Evolutionary conservation across 2,329 filamentous ascomycete species (phyloP).

Genomic region (Tolypocladium album): DNA sequence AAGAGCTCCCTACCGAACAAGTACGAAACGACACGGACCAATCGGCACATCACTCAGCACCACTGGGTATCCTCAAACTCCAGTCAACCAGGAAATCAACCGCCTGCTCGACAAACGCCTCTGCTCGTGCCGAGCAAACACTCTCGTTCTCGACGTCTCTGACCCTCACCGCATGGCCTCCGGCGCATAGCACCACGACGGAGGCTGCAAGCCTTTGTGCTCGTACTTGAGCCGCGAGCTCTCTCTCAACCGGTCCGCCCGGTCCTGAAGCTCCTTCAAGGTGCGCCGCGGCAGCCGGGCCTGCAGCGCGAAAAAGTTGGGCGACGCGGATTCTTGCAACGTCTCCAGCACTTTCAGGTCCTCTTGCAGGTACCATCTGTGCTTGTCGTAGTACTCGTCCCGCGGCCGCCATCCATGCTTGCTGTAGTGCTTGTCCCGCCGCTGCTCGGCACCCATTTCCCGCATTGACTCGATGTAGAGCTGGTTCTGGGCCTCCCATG

Average conservation of each 20-base stretch:
- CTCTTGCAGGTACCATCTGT: constrained; percentile 15
- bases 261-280: constrained; percentile 8
- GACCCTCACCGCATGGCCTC: not conserved
- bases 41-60: not conserved
- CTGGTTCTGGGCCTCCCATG: constrained; percentile 3
- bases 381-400: constrained; percentile 9
- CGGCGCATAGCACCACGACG: constrained; percentile 13
- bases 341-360: constrained; percentile 13
- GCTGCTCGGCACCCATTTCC: not conserved
- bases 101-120: not conserved
- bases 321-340: constrained; percentile 10
- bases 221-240: constrained; percentile 10
- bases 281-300: constrained; percentile 8
- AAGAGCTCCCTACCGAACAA: not conserved
- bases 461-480: constrained; percentile 9
- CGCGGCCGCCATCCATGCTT: constrained; percentile 5
- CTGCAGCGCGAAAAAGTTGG: constrained; percentile 5
- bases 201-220: constrained; percentile 7
- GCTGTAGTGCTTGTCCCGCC: constrained; percentile 7
- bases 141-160: not conserved
- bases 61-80: not conserved
- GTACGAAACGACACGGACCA: not conserved
- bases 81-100: not conserved
- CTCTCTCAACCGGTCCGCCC: constrained; percentile 10
- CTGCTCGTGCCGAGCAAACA: no score